phyloP scores from a whole-genome alignment of 2,329 filamentous ascomycete species.

The Davidsoniella virescens region DNA sequence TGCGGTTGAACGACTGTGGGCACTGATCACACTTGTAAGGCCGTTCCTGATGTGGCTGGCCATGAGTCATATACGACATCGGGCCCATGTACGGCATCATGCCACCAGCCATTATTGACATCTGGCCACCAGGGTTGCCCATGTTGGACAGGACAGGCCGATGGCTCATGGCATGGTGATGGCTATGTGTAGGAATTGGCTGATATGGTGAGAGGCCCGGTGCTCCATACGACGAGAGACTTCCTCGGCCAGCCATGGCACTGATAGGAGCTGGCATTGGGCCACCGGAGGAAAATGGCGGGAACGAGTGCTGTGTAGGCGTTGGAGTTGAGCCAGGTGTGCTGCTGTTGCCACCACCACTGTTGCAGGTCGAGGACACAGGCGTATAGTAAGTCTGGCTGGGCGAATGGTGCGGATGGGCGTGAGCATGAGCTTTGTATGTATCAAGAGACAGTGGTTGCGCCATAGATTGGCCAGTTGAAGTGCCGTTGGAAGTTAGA shows the following conservation, averaged over 20 bases:
- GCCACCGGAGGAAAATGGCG: not conserved
- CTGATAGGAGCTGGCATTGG: conserved; percentile 1
- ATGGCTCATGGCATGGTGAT: conserved; percentile 22
- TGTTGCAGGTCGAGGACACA: not conserved
- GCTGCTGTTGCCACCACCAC: not conserved
- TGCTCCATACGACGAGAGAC: conserved; percentile 2
- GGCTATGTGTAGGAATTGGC: not conserved
- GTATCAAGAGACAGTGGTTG: conserved; percentile 8
- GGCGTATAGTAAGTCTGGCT: conserved; percentile 11
- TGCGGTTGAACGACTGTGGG: conserved; percentile 84
- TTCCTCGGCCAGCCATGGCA: not conserved
- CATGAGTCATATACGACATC: conserved; percentile 30
- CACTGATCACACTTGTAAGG: conserved; percentile 93
- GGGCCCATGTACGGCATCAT: conserved; percentile 29
- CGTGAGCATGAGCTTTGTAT: conserved; percentile 8
- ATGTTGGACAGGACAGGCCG: conserved; percentile 65
- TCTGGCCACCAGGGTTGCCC: conserved; percentile 53
- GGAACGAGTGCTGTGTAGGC: conserved; percentile 5
- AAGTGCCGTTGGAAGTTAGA: conserved; percentile 14
- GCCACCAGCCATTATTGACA: conserved; percentile 52
- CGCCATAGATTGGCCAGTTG: not conserved
- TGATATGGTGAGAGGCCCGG: not conserved
- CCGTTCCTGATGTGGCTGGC: conserved; percentile 42
- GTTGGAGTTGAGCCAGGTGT: not conserved
- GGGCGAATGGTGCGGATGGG: conserved; percentile 3